Conservation (phyloP, 768 basidiomycete species). For the Suillus brevipes region DNA sequence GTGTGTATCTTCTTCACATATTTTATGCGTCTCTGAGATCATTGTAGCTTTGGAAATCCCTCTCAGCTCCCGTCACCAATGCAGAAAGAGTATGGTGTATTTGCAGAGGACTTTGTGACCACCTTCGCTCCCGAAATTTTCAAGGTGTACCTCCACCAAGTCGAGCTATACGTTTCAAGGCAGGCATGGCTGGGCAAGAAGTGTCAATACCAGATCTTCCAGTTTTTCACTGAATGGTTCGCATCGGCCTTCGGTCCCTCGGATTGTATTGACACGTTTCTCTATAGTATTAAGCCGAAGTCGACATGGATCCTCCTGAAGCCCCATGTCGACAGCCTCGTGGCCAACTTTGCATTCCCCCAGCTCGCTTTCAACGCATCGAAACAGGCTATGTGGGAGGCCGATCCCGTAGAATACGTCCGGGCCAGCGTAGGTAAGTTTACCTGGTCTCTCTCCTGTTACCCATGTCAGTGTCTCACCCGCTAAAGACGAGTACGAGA, state of each 20-base stretch:
- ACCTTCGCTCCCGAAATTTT: slow-evolving; percentile 86
- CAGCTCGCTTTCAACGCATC: slow-evolving; percentile 76
- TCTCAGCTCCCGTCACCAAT: slow-evolving; percentile 78
- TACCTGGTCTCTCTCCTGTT: neutral
- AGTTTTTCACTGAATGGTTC: slow-evolving; percentile 87
- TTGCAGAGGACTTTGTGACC: slow-evolving; percentile 76
- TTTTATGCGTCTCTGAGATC: slow-evolving; percentile 8
- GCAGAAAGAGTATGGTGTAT: slow-evolving; percentile 65
- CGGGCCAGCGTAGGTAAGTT: slow-evolving; percentile 69
- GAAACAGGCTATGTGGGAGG: slow-evolving; percentile 70
- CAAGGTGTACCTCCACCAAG: slow-evolving; percentile 67
- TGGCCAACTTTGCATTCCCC: slow-evolving; percentile 84
- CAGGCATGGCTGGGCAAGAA: slow-evolving; percentile 82
- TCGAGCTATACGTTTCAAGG: slow-evolving; percentile 68
- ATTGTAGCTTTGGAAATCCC: slow-evolving; percentile 75
- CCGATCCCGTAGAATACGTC: slow-evolving; percentile 84
- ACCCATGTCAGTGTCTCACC: neutral
- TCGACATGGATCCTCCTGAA: slow-evolving; percentile 88
- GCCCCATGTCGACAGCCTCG: slow-evolving; percentile 76
- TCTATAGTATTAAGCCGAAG: slow-evolving; percentile 81
- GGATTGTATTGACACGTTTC: slow-evolving; percentile 14
- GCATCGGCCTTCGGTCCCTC: slow-evolving; percentile 18
- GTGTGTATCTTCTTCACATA: slow-evolving; percentile 28
- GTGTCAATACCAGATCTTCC: slow-evolving; percentile 80
- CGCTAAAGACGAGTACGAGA: slow-evolving; percentile 77